Conservation (phyloP, 2,329 filamentous ascomycete genomes). For the Penicillium sp. region DNA sequence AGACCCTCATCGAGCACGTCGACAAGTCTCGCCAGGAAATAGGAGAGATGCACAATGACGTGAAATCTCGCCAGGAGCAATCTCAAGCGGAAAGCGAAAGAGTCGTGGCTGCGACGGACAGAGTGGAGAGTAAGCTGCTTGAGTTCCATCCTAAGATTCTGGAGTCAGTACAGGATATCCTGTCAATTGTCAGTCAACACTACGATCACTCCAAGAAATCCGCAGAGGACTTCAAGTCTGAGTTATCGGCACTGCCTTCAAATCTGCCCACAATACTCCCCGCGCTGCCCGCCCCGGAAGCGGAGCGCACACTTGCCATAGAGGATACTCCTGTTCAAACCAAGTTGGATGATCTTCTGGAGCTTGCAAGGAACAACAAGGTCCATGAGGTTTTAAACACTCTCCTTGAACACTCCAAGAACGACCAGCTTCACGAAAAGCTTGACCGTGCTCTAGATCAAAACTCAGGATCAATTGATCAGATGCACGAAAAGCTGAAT, state of each 20-base stretch:
- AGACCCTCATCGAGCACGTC: constrained; percentile 77
- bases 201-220: constrained; percentile 79
- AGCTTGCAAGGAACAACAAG: constrained; percentile 45
- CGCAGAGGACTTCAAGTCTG: constrained; percentile 57
- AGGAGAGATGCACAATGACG: constrained; percentile 68
- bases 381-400: constrained; percentile 58
- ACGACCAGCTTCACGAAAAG: constrained; percentile 56
- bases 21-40: constrained; percentile 72
- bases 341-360: constrained; percentile 52
- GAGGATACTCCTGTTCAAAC: constrained; percentile 62
- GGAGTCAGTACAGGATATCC: constrained; percentile 79
- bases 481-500: constrained; percentile 58
- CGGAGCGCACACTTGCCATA: constrained; percentile 28
- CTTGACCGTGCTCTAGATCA: constrained; percentile 47
- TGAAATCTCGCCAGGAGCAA: constrained; percentile 73
- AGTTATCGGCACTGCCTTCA: constrained; percentile 48
- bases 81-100: constrained; percentile 78
- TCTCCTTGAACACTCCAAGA: constrained; percentile 48
- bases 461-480: constrained; percentile 30
- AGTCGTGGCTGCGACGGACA: constrained; percentile 67
- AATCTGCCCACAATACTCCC: constrained; percentile 58
- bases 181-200: constrained; percentile 76
- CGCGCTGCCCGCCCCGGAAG: constrained; percentile 42
- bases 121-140: constrained; percentile 70
- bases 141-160: constrained; percentile 88